Evolutionary conservation across 805 yeast species (phyloP), one percentile per base, ranked within the genome.

Genomic region (Ogataea methylovora): DNA sequence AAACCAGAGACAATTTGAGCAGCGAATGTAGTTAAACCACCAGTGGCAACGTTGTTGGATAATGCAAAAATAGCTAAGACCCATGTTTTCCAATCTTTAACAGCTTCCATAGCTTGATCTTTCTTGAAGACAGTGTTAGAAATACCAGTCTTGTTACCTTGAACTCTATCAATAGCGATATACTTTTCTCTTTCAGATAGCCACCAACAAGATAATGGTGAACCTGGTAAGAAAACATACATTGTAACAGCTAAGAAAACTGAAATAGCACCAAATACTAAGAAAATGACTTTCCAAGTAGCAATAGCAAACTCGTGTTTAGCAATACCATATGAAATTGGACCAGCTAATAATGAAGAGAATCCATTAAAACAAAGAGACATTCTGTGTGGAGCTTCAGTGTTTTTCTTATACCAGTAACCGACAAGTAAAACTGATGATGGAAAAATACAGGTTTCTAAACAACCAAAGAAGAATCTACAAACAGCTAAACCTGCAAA

Each of bases 11-110:
- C 51, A 28, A 72, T 51, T 36, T 70, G 63, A 29, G 70, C 60
- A 34, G 61, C 59, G 43, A 73, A 71, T 46, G 65, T 71, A 14
- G 76, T 63, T 29, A 69, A 51, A 32, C 78, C 83, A 42, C 81
- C 82, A 43, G 73, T 72, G 33, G 79, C 78, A 37, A 78, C 63
- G 40, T 67, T 54, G 24, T 69, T 50, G 15, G 66, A 58, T 37
- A 52, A 53, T 42, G 35, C 56, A 45, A 53, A 58, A 27, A 52
- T 56, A 52, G 32, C 67, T 46, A 46, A 35, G 10, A 40, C 30
- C 48, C 50, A 43, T 34, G 42, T 43, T 31, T 64, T 61, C 24
- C 60, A 56, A 43, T 70, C 76, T 19, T 44, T 17, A 27, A 67
- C 39, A 3, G 71, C 65, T 43, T 70, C 76, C 10, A 40, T 49